These are phyloP conservation scores for Ampelocalamus luodianensis DNA, from an alignment of 176 grass and related monocot species.

Conservation along the genomic window DNA sequence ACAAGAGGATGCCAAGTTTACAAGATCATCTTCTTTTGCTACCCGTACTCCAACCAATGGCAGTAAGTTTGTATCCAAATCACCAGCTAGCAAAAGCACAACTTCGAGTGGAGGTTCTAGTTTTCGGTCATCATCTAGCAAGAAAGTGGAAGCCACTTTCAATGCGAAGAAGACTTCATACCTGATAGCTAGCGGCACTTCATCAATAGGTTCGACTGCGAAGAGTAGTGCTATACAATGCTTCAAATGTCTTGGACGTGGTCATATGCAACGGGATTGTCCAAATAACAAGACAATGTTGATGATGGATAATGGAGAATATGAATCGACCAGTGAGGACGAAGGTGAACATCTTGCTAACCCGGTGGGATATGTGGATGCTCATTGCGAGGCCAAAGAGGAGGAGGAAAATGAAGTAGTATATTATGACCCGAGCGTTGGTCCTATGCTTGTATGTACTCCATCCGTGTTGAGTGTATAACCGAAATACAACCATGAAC, in stretches of 20 bases:
- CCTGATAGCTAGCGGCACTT: not conserved
- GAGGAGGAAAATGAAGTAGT: not conserved
- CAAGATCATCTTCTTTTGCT: not conserved
- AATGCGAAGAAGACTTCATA: not conserved
- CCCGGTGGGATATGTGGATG: not conserved
- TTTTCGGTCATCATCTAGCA: not conserved
- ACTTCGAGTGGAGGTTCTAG: not conserved
- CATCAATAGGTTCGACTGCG: not conserved
- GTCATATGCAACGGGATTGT: not conserved
- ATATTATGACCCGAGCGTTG: not conserved
- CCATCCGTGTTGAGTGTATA: too few species aligned
- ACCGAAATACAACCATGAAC: too few species aligned
- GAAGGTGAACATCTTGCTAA: not conserved
- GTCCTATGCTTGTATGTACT: not conserved
- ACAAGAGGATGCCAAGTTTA: too few species aligned
- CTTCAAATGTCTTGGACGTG: not conserved
- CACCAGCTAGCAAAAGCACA: not conserved
- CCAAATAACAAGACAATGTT: not conserved
- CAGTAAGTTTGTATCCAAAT: not conserved
- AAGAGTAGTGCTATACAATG: not conserved
- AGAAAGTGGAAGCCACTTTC: not conserved
- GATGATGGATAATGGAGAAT: not conserved
- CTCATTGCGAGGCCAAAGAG: fast-evolving
- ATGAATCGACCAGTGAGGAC: not conserved
- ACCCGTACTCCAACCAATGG: fast-evolving